Base-by-base conservation (phyloP, 805 yeast genomes). In the Myxozyma melibiosi region DNA sequence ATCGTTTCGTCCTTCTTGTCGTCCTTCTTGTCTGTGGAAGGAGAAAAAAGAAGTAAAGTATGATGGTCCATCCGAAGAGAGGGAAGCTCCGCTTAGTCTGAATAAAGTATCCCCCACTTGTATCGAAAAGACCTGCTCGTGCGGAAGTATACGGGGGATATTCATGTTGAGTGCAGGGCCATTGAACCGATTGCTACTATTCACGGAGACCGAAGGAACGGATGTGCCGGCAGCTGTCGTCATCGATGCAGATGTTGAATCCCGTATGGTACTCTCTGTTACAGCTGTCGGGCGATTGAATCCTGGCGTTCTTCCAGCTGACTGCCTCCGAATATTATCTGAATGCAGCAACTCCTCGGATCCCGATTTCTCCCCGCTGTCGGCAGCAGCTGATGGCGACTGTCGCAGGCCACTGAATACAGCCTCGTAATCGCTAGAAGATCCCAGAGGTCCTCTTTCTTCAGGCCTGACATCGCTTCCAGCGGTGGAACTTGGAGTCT, bases 61-160 rank as follows among this genome's bases (percentile, higher is more conserved):
- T 3, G 95, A 88, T 0, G 97, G 97, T 2, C 45, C 62, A 72
- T 90, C 97, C 1, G 87, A 86, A 25, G 90, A 85, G 37, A 90
- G 72, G 1, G 96, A 88, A 0, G 94, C 91, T 0, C 67, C 67
- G 35, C 66, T 61, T 25, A 61, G 33, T n/a, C 58, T 27, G 51
- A 57, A 64, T 22, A 62, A 30, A 35, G 51, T 49, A 46, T 57
- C 64, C 16, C 67, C 67, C 24, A 64, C 66, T 38, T 64, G 65
- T n/a, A 64, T 61, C 11, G 64, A 49, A 45, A 54, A 62, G 3
- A 62, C 65, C 25, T 55, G 35, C 41, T 62, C 65, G 43, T 61
- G 65, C n/a, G 65, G 62, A 1, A 62, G 43, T 3, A 56, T 42
- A 1, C 51, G 55, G 7, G 62, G 62, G 24, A 60, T 60, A 16